These are phyloP conservation scores for Zygosaccharomyces bailii DNA, from an alignment of 805 yeast genomes.

Conservation along the genomic window DNA sequence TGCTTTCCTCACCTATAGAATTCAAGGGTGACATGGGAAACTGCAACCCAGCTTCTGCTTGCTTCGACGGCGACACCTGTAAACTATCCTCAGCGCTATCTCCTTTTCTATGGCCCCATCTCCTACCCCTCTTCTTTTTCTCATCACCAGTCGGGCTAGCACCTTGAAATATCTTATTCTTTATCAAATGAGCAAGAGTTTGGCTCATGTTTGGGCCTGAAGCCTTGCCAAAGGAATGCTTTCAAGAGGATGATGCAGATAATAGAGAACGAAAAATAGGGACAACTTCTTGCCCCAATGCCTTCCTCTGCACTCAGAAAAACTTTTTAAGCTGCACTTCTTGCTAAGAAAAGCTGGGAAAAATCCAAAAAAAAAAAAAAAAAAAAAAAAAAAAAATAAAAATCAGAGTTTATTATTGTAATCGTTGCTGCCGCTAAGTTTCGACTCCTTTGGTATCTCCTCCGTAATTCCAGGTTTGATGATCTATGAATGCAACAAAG, in stretches of 20 bases:
- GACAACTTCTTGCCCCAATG: not conserved
- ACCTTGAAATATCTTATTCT: slow-evolving; percentile 23
- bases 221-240: not conserved
- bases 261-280: not conserved
- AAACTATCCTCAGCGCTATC: not conserved
- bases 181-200: slow-evolving; percentile 24
- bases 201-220: slow-evolving; percentile 19
- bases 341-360: not conserved
- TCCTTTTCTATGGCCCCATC: slow-evolving; percentile 10
- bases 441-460: not conserved
- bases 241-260: not conserved
- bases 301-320: not conserved
- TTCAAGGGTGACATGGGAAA: slow-evolving; percentile 13
- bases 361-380: too few species aligned
- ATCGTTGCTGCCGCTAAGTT: not conserved
- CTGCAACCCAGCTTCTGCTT: not conserved
- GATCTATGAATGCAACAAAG: not conserved
- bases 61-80: not conserved
- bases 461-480: not conserved
- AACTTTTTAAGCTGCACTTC: not conserved
- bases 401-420: not conserved
- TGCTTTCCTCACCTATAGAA: slow-evolving; percentile 20
- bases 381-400: too few species aligned
- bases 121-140: slow-evolving; percentile 11
- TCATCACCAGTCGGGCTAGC: slow-evolving; percentile 5